Evolutionary conservation across 2,329 filamentous ascomycete species (phyloP).

Genomic region (Fusarium sororula): DNA sequence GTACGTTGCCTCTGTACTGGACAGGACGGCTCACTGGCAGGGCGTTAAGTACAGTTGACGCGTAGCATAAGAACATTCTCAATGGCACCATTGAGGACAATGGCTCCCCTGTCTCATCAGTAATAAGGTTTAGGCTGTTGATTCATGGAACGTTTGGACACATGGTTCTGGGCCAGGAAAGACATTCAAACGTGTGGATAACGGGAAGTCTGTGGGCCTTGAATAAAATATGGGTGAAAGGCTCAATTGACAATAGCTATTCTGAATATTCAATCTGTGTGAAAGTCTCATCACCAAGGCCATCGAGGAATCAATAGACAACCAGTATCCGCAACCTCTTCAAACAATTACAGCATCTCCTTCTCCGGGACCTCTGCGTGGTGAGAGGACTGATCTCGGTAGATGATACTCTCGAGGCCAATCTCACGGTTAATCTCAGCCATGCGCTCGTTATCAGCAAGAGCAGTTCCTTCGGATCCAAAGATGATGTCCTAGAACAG

Average conservation of each 20-base stretch:
- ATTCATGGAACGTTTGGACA: too few relatives aligned
- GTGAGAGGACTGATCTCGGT: not conserved
- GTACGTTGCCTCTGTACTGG: too few relatives aligned
- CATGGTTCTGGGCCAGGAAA: too few relatives aligned
- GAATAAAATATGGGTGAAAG: not conserved
- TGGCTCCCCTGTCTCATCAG: too few relatives aligned
- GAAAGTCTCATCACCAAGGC: not conserved
- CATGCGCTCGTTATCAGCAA: constrained; percentile 75
- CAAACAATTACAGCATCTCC: not conserved
- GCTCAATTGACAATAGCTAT: not conserved
- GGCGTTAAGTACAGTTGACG: too few relatives aligned
- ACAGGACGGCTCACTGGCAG: too few relatives aligned
- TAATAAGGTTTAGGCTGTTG: too few relatives aligned
- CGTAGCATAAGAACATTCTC: too few relatives aligned
- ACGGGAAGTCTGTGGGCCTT: too few relatives aligned
- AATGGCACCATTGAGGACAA: too few relatives aligned
- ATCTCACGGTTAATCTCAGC: constrained; percentile 77
- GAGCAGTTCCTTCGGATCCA: constrained; percentile 71
- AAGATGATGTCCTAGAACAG: constrained; percentile 68
- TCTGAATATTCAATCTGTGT: not conserved
- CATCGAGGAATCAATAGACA: not conserved
- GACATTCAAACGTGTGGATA: not conserved
- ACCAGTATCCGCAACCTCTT: not conserved
- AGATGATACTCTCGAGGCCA: constrained; percentile 55
- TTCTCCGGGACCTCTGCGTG: not conserved